Evolutionary conservation across 768 basidiomycete species (phyloP).

Genomic region (Rhodotorula babjevae): DNA sequence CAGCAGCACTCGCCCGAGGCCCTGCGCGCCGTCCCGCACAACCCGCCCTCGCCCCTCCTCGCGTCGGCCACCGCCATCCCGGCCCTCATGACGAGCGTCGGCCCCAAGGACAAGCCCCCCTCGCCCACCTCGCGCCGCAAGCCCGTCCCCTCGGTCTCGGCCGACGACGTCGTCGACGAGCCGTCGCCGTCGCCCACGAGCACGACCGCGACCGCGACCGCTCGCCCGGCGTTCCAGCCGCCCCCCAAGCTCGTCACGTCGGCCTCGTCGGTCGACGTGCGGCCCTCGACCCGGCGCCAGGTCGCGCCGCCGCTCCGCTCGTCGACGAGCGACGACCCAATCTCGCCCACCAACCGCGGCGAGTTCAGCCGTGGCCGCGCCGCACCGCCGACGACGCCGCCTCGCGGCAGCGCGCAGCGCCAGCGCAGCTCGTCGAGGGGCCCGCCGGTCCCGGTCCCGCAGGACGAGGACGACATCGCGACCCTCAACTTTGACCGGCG

Average conservation of each 20-base stretch:
- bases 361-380: not conserved
- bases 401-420: not conserved
- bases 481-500: conserved; percentile 34
- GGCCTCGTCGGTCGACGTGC: no score
- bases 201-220: no score
- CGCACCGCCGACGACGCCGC: conserved; percentile 6
- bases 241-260: no score
- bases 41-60: no score
- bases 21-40: no score
- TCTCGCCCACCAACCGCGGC: not conserved
- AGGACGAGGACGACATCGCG: conserved; percentile 29
- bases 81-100: no score
- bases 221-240: no score
- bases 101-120: no score
- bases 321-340: not conserved
- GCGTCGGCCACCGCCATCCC: no score
- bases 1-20: no score
- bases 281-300: not conserved
- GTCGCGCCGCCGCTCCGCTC: not conserved
- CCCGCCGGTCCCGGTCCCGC: not conserved
- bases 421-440: not conserved
- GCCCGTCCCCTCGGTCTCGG: conserved; percentile 17
- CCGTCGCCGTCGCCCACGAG: not conserved
- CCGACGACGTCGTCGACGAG: not conserved
- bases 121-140: conserved; percentile 9